A percentile compares a stretch with the other conserved stretches of the same genome.
phyloP scores from a whole-genome alignment of 495 filamentous ascomycete species.

The Penicillium robsamsonii region DNA sequence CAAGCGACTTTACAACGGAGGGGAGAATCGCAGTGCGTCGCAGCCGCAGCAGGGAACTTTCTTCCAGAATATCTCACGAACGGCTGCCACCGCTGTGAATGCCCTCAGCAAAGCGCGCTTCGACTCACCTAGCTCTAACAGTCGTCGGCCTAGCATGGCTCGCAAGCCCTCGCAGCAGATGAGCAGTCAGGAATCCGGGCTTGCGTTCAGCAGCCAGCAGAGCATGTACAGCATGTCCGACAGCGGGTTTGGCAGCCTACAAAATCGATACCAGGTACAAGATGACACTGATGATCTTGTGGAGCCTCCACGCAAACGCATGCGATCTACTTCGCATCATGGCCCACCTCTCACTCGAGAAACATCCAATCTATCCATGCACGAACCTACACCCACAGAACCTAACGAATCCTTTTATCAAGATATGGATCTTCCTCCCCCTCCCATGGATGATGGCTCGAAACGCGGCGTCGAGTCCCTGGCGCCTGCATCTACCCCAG shows the following conservation, averaged over 20 bases:
- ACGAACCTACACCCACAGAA: conserved; percentile 73
- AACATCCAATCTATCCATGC: conserved; percentile 42
- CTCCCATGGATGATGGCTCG: conserved; percentile 51
- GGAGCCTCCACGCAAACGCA: conserved; percentile 85
- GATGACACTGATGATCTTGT: conserved; percentile 55
- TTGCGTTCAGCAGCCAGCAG: conserved; percentile 60
- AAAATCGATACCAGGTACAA: conserved; percentile 42
- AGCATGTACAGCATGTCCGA: conserved; percentile 66
- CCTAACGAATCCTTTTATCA: conserved; percentile 81
- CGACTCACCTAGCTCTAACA: conserved; percentile 67
- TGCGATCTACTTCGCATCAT: conserved; percentile 55
- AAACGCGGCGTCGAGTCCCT: conserved; percentile 66
- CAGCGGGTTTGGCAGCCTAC: conserved; percentile 58
- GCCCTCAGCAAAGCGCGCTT: conserved; percentile 94
- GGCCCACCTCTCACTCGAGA: conserved; percentile 38
- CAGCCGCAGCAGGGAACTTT: conserved; percentile 74
- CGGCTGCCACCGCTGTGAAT: conserved; percentile 85
- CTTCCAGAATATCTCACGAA: conserved; percentile 93
- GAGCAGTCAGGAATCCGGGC: conserved; percentile 60
- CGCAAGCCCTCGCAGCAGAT: conserved; percentile 60
- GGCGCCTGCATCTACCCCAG: conserved; percentile 61
- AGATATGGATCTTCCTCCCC: conserved; percentile 51
- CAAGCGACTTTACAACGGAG: conserved; percentile 78
- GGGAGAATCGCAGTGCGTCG: conserved; percentile 64
- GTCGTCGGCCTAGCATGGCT: conserved; percentile 47